Evolutionary conservation across 31 red algal genomes (phyloP).

Genomic region (Porphyra umbilicalis): DNA sequence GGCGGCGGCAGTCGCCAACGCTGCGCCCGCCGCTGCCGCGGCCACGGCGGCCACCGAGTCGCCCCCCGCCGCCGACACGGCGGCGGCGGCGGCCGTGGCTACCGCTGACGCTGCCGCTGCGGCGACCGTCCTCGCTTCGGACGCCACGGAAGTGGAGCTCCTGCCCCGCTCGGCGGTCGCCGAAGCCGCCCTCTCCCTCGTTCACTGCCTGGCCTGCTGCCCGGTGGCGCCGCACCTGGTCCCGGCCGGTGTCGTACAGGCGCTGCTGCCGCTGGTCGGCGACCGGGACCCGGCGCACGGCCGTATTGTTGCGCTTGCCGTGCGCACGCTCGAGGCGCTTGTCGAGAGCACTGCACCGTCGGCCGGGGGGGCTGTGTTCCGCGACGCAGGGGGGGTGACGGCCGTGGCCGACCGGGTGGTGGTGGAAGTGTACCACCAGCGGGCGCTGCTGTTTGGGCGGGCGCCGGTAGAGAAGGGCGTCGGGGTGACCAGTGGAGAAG

Average conservation of each 20-base stretch:
- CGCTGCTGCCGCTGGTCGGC: conserved; percentile 33
- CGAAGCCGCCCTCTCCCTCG: background rate
- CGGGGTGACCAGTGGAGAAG: background rate
- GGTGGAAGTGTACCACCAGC: conserved; percentile 9
- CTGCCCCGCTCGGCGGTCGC: background rate
- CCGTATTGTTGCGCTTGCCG: conserved; percentile 42
- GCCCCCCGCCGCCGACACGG: background rate
- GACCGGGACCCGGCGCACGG: conserved; percentile 32
- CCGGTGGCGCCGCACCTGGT: background rate
- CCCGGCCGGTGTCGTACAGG: conserved; percentile 23
- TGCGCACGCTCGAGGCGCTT: conserved; percentile 48
- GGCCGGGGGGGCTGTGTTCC: conserved; percentile 32
- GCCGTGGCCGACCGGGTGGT: conserved; percentile 45
- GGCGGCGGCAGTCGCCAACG: background rate
- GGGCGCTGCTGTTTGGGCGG: background rate
- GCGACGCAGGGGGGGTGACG: conserved; percentile 31
- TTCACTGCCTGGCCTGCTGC: background rate
- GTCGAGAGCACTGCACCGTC: conserved; percentile 33
- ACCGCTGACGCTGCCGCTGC: background rate
- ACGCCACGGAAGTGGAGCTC: background rate
- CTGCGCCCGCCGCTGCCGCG: background rate
- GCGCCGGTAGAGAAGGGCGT: background rate
- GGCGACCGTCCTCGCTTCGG: background rate
- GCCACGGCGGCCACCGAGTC: background rate
- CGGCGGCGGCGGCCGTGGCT: background rate